Evolutionary conservation across 202 grass and related monocot species (phyloP).

Genomic region (Zoysia matrella): DNA sequence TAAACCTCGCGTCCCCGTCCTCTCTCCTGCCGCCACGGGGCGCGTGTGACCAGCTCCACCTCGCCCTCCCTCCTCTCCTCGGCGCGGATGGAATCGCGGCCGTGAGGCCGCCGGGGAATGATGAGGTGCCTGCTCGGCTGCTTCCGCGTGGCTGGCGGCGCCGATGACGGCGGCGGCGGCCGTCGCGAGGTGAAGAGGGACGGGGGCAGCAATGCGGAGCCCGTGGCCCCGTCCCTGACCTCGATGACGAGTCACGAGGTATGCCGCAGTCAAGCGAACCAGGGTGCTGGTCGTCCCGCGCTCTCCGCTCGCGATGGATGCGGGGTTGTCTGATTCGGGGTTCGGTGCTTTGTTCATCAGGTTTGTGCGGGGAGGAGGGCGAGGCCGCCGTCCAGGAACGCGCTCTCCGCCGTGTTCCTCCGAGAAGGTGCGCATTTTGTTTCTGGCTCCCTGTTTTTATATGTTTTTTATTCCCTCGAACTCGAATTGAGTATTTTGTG

Average conservation of each 20-base stretch:
- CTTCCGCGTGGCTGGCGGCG: conserved; percentile 54
- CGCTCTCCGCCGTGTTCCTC: conserved; percentile 67
- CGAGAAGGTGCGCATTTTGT: conserved; percentile 55
- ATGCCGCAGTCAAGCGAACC: neutral
- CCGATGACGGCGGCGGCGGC: conserved; percentile 17
- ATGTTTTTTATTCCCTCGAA: neutral
- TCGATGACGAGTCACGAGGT: conserved; percentile 59
- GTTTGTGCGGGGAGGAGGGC: conserved; percentile 35
- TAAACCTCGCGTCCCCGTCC: conserved; percentile 46
- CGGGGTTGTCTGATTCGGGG: neutral
- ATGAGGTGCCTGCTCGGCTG: conserved; percentile 90
- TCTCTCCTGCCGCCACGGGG: conserved; percentile 45
- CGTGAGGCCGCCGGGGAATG: conserved; percentile 3
- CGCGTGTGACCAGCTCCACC: conserved; percentile 8
- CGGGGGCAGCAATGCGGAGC: neutral
- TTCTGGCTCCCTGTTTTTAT: neutral
- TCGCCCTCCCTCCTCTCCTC: neutral
- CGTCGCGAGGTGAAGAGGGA: conserved; percentile 10
- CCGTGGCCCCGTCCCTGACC: conserved; percentile 43
- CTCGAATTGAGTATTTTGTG: neutral
- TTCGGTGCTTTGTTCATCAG: conserved; percentile 31
- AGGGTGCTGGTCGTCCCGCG: neutral
- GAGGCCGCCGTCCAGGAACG: conserved; percentile 63
- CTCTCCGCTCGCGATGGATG: neutral
- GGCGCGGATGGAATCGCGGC: conserved; percentile 11